These are phyloP conservation scores for Pythium guiyangense DNA, from an alignment of 352 stramenopile species.

Conservation along the genomic window DNA sequence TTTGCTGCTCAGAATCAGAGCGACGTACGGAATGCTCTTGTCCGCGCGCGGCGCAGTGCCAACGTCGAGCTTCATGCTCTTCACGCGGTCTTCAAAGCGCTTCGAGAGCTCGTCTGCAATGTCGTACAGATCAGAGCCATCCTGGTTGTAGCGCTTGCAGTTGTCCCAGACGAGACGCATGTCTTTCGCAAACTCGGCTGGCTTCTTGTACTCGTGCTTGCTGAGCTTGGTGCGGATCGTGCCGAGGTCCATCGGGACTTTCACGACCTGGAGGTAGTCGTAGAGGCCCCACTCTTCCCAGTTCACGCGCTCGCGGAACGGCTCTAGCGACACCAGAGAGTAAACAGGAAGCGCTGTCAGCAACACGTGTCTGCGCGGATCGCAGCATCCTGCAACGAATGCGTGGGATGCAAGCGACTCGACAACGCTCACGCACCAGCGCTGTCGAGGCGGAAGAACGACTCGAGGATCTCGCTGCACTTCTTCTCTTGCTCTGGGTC, in stretches of 20 bases:
- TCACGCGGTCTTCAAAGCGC: slow-evolving; percentile 86
- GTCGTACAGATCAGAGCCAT: slow-evolving; percentile 86
- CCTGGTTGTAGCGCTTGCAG: slow-evolving; percentile 86
- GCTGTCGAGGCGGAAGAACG: slow-evolving; percentile 78
- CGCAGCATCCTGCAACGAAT: not conserved
- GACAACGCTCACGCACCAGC: slow-evolving; percentile 33
- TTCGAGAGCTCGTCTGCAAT: slow-evolving; percentile 81
- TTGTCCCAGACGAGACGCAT: slow-evolving; percentile 87
- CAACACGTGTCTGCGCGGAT: too few relatives aligned
- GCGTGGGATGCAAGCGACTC: too few relatives aligned
- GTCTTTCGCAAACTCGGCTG: slow-evolving; percentile 75
- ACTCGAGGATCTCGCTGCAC: slow-evolving; percentile 72
- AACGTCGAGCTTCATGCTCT: slow-evolving; percentile 78
- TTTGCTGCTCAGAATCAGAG: not conserved
- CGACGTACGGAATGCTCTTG: slow-evolving; percentile 64
- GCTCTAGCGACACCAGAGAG: slow-evolving; percentile 25
- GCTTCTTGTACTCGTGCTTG: slow-evolving; percentile 85
- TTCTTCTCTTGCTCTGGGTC: slow-evolving; percentile 80
- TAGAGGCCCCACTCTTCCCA: slow-evolving; percentile 88
- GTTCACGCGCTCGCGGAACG: slow-evolving; percentile 85
- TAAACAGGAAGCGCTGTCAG: not conserved
- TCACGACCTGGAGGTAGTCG: slow-evolving; percentile 90
- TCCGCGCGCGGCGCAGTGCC: slow-evolving; percentile 52
- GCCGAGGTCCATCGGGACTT: slow-evolving; percentile 90
- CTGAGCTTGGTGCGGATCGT: slow-evolving; percentile 76